Percentiles rank a stretch among this genome's conserved stretches.
phyloP scores from a whole-genome alignment of 2,329 filamentous ascomycete species.

The Colletotrichum theobromicola region DNA sequence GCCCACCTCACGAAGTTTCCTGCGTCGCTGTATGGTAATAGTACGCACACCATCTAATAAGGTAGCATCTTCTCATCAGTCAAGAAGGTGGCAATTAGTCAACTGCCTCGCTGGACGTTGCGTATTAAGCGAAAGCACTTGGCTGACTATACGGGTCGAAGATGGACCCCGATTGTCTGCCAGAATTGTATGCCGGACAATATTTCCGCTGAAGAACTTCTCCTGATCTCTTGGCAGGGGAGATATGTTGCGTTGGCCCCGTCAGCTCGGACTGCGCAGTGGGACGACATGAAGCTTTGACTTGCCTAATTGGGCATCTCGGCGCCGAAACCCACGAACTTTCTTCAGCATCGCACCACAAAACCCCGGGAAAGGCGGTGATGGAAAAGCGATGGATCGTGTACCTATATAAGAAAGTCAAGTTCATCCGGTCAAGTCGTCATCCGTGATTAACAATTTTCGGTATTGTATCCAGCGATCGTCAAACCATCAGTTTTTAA shows the following conservation, averaged over 20 bases:
- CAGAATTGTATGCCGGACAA: neutral
- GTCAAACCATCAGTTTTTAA: neutral
- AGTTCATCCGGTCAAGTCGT: neutral
- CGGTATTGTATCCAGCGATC: neutral
- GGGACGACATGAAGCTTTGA: neutral
- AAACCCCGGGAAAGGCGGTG: neutral
- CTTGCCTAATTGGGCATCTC: neutral
- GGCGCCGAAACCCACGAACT: neutral
- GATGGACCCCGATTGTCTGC: accelerated
- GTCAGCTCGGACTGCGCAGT: neutral
- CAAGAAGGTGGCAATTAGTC: neutral
- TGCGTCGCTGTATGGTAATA: neutral
- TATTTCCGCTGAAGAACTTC: neutral
- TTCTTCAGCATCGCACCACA: neutral
- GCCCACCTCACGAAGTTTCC: neutral
- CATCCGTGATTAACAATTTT: too few relatives aligned
- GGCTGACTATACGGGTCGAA: neutral
- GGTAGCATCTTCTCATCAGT: too few relatives aligned
- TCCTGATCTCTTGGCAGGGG: neutral
- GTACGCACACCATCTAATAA: neutral
- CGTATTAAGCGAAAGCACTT: accelerated
- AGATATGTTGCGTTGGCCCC: accelerated
- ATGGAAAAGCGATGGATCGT: neutral
- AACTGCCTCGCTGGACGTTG: neutral
- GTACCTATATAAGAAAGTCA: neutral